Base-by-base conservation (phyloP, 108 stramenopile genomes). In the Seminavis robusta region DNA sequence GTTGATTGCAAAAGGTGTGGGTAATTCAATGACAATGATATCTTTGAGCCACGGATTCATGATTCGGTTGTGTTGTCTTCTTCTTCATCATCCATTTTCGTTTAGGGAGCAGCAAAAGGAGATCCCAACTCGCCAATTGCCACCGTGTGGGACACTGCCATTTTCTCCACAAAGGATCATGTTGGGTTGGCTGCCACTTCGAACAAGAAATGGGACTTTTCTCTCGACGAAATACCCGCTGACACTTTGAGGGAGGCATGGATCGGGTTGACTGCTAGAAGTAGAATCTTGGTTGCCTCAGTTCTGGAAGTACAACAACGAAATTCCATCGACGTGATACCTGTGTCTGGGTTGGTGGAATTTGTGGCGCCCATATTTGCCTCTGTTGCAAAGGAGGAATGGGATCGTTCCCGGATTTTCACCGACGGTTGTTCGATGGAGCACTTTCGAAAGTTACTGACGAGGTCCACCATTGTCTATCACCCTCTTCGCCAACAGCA, bases 221-320 rank as follows among this genome's bases (percentile, higher is more conserved):
- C 23, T 9, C 44, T 25, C 19, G 70, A 66, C 28, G 47, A 43
- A 7, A 20, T 65, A 15, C 47, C 70, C 27, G 82, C 53, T 44
- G 72, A 64, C 21, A 49, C 52, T 21, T 34, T 53, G 17, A 74
- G 71, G 52, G 71, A 80, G 8, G 77, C 74, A n/a, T 76, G 67
- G 54, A 65, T 89, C 33, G 92, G 92, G 9, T 67, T 93, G 28
- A 89, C 92, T 15, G 80, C 85, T n/a, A 67, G 92, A 34, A 83
- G 90, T 80, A 81, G 88, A 32, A 65, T 93, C 46, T 32, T 88
- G 31, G 74, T 83, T 27, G 65, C 87, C 24, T 65, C 68, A n/a
- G 56, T 50, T 6, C 25, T 67, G 1, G 31, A 38, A 13, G 26
- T 59, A 15, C 49, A 57, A 29, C 69, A 66, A 24, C 48, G 70